Percentiles rank a stretch among this genome's conserved stretches.
phyloP scores from a whole-genome alignment of 768 basidiomycete species.

The Tremella fuciformis region DNA sequence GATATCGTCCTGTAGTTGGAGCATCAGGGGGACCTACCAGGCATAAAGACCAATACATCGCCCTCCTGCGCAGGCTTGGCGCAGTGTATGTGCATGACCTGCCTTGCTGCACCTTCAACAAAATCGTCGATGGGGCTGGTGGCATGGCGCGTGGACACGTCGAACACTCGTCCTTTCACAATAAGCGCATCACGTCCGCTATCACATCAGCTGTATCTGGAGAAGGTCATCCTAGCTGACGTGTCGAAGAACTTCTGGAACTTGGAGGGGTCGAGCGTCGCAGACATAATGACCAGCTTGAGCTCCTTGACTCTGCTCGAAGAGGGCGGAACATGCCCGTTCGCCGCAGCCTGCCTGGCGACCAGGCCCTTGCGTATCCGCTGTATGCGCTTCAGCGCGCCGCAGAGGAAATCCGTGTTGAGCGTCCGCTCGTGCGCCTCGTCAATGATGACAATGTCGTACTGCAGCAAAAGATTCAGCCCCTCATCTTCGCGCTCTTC shows the following conservation, averaged over 20 bases:
- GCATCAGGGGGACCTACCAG: slow-evolving; percentile 57
- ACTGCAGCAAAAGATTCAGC: slow-evolving; percentile 62
- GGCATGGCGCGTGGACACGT: slow-evolving; percentile 78
- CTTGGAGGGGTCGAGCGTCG: slow-evolving; percentile 91
- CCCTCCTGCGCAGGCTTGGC: slow-evolving; percentile 65
- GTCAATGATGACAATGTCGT: slow-evolving; percentile 86
- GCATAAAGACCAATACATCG: slow-evolving; percentile 89
- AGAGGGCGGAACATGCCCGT: slow-evolving; percentile 15
- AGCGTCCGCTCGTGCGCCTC: slow-evolving; percentile 96
- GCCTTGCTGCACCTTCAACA: slow-evolving; percentile 79
- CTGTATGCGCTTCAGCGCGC: slow-evolving; percentile 81
- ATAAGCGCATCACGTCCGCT: slow-evolving; percentile 62
- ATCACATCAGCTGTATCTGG: slow-evolving; percentile 7
- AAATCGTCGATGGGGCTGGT: slow-evolving; percentile 71
- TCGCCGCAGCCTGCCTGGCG: slow-evolving; percentile 22
- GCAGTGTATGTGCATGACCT: slow-evolving; percentile 86
- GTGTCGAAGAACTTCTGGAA: slow-evolving; percentile 82
- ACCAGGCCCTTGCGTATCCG: slow-evolving; percentile 59
- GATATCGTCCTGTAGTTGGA: not conserved
- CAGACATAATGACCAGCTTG: slow-evolving; percentile 95
- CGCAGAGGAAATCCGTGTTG: slow-evolving; percentile 88
- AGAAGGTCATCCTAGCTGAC: slow-evolving; percentile 56
- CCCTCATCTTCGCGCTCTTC: slow-evolving; percentile 8
- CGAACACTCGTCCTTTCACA: slow-evolving; percentile 87
- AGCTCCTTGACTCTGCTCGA: slow-evolving; percentile 60